These are phyloP conservation scores for Teratosphaeria destructans DNA, from an alignment of 2,329 filamentous ascomycete species.

Conservation along the genomic window DNA sequence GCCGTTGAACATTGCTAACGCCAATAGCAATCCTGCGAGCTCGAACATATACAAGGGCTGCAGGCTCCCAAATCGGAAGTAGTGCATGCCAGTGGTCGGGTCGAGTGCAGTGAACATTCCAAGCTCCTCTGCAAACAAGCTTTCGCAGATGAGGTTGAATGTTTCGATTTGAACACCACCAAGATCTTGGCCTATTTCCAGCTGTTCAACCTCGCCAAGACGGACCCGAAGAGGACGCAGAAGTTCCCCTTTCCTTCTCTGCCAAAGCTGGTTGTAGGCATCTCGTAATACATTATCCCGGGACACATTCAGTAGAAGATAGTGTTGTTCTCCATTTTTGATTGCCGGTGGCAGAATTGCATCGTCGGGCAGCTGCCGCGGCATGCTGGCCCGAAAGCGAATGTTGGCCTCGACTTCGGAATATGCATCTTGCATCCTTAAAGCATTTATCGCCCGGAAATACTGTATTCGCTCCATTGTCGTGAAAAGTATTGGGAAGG, in stretches of 20 bases:
- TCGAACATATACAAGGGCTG: slow-evolving; percentile 87
- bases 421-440: slow-evolving; percentile 46
- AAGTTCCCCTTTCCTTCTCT: slow-evolving; percentile 70
- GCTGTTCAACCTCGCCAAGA: slow-evolving; percentile 61
- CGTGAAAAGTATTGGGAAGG: slow-evolving; percentile 71
- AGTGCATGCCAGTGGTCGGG: slow-evolving; percentile 63
- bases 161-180: slow-evolving; percentile 96
- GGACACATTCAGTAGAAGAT: slow-evolving; percentile 35
- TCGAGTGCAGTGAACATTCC: slow-evolving; percentile 69
- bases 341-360: slow-evolving; percentile 22
- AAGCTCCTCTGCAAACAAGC: slow-evolving; percentile 67
- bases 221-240: slow-evolving; percentile 79
- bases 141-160: slow-evolving; percentile 71
- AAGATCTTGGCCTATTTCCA: slow-evolving; percentile 84
- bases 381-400: slow-evolving; percentile 1
- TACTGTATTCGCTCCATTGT: slow-evolving; percentile 64
- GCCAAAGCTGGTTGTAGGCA: slow-evolving; percentile 76
- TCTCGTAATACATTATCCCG: slow-evolving; percentile 32
- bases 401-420: slow-evolving; percentile 2
- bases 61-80: slow-evolving; percentile 74
- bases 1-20: slow-evolving; percentile 85
- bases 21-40: slow-evolving; percentile 76
- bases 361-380: slow-evolving; percentile 1
- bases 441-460: slow-evolving; percentile 81
- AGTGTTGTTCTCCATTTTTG: slow-evolving; percentile 27